Percentiles rank a stretch among this genome's conserved stretches.
phyloP scores from a whole-genome alignment of 129 eudicot species.

The Flaveria sonorensis region DNA sequence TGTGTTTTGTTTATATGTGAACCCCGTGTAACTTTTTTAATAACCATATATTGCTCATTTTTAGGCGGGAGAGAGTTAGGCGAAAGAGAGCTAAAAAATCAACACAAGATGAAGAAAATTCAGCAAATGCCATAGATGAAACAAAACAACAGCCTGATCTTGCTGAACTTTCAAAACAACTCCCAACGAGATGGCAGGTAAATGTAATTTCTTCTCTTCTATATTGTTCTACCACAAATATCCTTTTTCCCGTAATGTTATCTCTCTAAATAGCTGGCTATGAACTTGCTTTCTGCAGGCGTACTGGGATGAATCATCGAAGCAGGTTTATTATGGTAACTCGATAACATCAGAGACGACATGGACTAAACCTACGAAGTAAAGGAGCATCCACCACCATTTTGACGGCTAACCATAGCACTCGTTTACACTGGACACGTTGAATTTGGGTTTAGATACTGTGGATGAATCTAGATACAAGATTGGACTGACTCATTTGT shows the following conservation, averaged over 20 bases:
- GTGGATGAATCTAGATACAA: background rate
- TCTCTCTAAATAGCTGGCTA: background rate
- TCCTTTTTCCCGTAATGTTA: no score
- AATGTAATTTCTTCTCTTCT: background rate
- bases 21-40: background rate
- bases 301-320: constrained; percentile 87
- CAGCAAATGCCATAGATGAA: constrained; percentile 35
- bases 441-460: background rate
- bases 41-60: background rate
- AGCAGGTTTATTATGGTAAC: constrained; percentile 85
- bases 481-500: background rate
- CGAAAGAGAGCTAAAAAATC: constrained; percentile 66
- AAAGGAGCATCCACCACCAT: background rate
- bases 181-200: constrained; percentile 96
- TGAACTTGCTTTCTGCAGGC: constrained; percentile 48
- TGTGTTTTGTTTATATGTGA: background rate
- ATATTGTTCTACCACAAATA: no score
- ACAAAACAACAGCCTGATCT: constrained; percentile 62
- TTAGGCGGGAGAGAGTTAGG: constrained; percentile 93
- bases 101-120: constrained; percentile 45
- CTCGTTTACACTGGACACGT: constrained; percentile 16
- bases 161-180: constrained; percentile 51
- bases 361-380: constrained; percentile 66
- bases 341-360: constrained; percentile 72
- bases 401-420: constrained; percentile 21